Evolutionary conservation across 2,329 filamentous ascomycete species (phyloP), one percentile per base, ranked within the genome.

Genomic region (Aspergillus japonicus): DNA sequence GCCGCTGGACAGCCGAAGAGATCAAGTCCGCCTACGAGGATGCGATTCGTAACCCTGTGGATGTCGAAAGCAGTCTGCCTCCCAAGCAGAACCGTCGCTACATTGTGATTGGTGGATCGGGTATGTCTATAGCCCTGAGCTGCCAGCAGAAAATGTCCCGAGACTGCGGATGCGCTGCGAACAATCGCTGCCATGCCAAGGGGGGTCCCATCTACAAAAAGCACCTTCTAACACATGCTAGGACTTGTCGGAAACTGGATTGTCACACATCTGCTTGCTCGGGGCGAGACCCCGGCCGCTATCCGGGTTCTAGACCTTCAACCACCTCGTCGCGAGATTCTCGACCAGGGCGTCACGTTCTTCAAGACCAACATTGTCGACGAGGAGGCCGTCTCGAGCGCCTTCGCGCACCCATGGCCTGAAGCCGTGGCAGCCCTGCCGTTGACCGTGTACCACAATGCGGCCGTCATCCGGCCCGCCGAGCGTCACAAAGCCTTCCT

Each of bases 401-500:
- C 82, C 16, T 85, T 86, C 58, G 68, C 72, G 5, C 71, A 73
- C 23, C 74, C 79, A 5, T 86, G 84, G 84, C 73, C 77, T 2
- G 52, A 69, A 2, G 68, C 69, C 1, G 73, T 78, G 5, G 73
- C 78, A 5, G 50, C 69, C 4, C 73, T 81, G 3, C 83, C 83
- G 1, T 71, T 86, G 24, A 85, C 83, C 1, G 83, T 86, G 14
- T 85, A 83, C 66, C 84, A 86, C 71, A 85, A 81, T 0, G 84
- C 83, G 2, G 84, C 83, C 1, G 75, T 80, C 5, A 85, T 86
- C 59, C 75, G 82, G 11, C 78, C 82, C 0, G 77, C 75, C 16
- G 83, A 86, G 57, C 79, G 83, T 6, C 75, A 77, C 53, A 66
- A 69, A 50, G 69, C 75, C 33, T 73, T 81, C 33, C 83, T 85